Base-by-base conservation (phyloP, 495 filamentous ascomycete genomes). In the Schizothecium vesticola region DNA sequence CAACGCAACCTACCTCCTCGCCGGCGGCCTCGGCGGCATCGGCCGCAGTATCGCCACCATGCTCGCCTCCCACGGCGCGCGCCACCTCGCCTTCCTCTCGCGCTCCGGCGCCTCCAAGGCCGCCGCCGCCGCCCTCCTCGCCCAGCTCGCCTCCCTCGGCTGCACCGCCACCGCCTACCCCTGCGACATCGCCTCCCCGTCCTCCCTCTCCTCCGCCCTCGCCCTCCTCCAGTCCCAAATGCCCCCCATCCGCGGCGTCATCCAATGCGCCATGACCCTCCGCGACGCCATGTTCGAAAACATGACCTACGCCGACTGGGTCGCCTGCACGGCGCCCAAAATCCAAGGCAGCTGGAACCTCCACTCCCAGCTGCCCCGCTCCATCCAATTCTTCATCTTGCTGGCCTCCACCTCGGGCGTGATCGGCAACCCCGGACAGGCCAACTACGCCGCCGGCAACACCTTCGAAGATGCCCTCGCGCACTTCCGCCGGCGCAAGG, bases 301-400 rank as follows among this genome's bases (percentile, higher is more conserved):
- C 23, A 83, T 87, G 79, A 75, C 58, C n/a, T 59, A 24, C 16
- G 33, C 12, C 10, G 36, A 73, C 9, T 68, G 84, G 68, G 82
- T 86, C 57, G 64, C 77, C 3, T 67, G 78, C 13, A 79, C 86
- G 61, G 75, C 80, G 21, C 82, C 83, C 58, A 85, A 88, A 78
- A 80, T 78, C 1, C 69, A 74, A 19, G 77, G 77, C 3, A 72
- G 82, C 12, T 84, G 80, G 68, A 68, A 76, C 9, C 70, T 67
- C 56, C 78, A 31, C 81, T 4, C 21, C 7, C 21, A 26, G 7
- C 23, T 70, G 8, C 11, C 13, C 23, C 26, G 25, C 7, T 66
- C 70, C 56, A 77, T 89, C 1, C 87, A 89, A 70, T 90, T 91
- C 78, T 89, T 91, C 72, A 74, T 89, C 58, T 75, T 81, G 16